Percentiles rank a stretch among this genome's conserved stretches.
Evolutionary conservation across 1,284 basidiomycete species (phyloP).

Genomic region (Coriolopsis trogii): DNA sequence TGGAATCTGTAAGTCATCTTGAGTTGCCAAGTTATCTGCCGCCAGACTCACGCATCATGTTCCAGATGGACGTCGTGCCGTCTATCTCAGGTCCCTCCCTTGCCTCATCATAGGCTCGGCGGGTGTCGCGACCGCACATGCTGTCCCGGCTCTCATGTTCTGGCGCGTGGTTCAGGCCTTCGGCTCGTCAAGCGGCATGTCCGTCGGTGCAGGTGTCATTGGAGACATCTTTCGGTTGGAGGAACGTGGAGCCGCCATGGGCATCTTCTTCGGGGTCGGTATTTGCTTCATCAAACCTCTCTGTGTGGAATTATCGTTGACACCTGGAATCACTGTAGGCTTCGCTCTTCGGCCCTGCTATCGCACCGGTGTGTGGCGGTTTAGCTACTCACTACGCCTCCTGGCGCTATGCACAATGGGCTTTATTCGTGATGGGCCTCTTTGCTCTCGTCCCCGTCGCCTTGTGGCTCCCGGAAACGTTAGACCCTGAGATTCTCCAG

Average conservation of each 20-base stretch:
- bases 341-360: slow-evolving; percentile 37
- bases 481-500: slow-evolving; percentile 24
- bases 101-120: slow-evolving; percentile 62
- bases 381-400: slow-evolving; percentile 56
- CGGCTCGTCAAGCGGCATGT: slow-evolving; percentile 48
- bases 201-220: slow-evolving; percentile 52
- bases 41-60: neutral
- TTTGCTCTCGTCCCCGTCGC: slow-evolving; percentile 50
- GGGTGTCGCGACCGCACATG: slow-evolving; percentile 55
- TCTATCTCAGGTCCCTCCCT: slow-evolving; percentile 66
- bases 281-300: neutral
- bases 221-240: slow-evolving; percentile 52
- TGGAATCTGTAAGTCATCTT: slow-evolving; percentile 46
- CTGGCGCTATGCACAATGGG: slow-evolving; percentile 71
- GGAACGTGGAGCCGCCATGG: slow-evolving; percentile 50
- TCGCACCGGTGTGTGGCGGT: slow-evolving; percentile 44
- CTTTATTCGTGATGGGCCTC: slow-evolving; percentile 49
- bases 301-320: neutral
- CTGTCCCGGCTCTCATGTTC: slow-evolving; percentile 53
- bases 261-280: slow-evolving; percentile 47
- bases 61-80: slow-evolving; percentile 61
- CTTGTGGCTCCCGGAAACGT: slow-evolving; percentile 63
- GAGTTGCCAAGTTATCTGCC: neutral
- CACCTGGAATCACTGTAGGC: slow-evolving; percentile 23
- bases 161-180: slow-evolving; percentile 69